phyloP scores from a whole-genome alignment of 176 grass and related monocot genomes.

The Avena eriantha region DNA sequence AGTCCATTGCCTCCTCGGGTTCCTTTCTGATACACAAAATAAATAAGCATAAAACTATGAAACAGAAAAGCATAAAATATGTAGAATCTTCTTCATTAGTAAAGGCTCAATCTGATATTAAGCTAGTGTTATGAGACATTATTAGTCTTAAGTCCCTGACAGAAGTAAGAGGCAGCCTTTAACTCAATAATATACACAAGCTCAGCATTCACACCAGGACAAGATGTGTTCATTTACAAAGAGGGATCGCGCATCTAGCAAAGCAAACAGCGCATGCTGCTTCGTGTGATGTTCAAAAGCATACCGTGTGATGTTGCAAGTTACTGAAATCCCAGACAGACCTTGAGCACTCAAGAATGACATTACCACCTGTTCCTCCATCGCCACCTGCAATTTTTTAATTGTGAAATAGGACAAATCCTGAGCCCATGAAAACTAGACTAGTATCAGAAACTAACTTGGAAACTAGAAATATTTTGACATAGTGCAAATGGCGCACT shows the following conservation, averaged over 20 bases:
- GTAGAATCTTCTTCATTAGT: not conserved
- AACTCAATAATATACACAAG: constrained; percentile 20
- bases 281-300: not conserved
- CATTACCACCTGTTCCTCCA: constrained; percentile 86
- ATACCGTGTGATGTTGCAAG: constrained; percentile 35
- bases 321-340: constrained; percentile 78
- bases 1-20: constrained; percentile 48
- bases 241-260: not conserved
- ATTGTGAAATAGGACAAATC: not conserved
- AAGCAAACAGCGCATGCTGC: not conserved
- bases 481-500: not conserved
- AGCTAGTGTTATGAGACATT: not conserved
- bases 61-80: not conserved
- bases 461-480: not conserved
- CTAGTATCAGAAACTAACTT: not conserved
- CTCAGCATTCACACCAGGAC: not conserved
- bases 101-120: not conserved
- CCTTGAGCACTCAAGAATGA: constrained; percentile 82
- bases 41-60: constrained; percentile 16
- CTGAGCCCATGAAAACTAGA: not conserved
- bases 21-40: constrained; percentile 63
- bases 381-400: constrained; percentile 65
- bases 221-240: not conserved
- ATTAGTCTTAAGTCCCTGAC: not conserved
- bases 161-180: not conserved